phyloP scores from a whole-genome alignment of 192 early-diverging fungal species.

The Diversispora epigaea region DNA sequence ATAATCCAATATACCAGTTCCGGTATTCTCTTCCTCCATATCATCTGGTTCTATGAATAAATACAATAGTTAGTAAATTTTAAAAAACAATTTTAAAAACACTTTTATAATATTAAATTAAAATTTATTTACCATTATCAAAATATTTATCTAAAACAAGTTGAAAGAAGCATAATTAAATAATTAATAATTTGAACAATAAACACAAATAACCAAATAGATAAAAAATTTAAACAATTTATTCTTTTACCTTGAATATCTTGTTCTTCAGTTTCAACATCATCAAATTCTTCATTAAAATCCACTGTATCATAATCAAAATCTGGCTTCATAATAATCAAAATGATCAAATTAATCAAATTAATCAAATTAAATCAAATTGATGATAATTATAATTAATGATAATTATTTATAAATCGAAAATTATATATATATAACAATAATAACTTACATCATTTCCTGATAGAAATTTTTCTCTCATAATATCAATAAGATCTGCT shows the following conservation, averaged over 20 bases:
- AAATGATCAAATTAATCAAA: background rate
- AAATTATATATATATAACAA: background rate
- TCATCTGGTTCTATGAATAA: background rate
- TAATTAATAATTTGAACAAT: background rate
- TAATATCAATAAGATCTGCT: slow-evolving; percentile 39
- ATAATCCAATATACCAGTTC: slow-evolving; percentile 7
- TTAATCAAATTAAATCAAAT: background rate
- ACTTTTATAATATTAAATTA: background rate
- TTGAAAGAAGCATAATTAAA: background rate
- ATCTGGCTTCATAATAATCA: slow-evolving; percentile 13
- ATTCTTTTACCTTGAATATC: slow-evolving; percentile 38
- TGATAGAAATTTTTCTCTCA: slow-evolving; percentile 42
- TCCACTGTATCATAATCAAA: slow-evolving; percentile 48
- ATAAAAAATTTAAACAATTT: no score
- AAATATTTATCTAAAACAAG: slow-evolving; percentile 26
- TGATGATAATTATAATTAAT: no score
- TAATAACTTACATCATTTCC: slow-evolving; percentile 44
- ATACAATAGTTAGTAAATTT: background rate
- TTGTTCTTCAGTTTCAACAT: slow-evolving; percentile 37
- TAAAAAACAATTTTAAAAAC: background rate
- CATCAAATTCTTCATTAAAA: slow-evolving; percentile 43
- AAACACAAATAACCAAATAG: background rate
- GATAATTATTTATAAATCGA: background rate
- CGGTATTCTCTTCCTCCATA: background rate
- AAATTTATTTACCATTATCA: slow-evolving; percentile 14